These are phyloP conservation scores for Colletotrichum sp. DNA, from an alignment of 2,329 filamentous ascomycete genomes.

Conservation along the genomic window DNA sequence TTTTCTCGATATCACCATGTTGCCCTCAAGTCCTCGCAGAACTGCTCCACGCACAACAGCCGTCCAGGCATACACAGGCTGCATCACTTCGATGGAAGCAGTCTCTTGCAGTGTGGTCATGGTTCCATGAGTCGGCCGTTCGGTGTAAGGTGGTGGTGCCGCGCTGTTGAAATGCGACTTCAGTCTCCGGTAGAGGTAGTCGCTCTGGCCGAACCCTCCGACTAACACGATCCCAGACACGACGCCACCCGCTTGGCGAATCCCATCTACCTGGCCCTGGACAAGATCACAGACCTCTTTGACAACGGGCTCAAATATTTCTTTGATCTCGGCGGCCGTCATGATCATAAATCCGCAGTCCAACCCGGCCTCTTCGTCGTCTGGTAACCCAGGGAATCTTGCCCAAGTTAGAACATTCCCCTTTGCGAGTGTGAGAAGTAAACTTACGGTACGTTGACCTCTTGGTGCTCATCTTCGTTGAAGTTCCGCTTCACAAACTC, in stretches of 20 bases:
- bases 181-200: slow-evolving; percentile 75
- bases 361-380: slow-evolving; percentile 76
- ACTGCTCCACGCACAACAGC: slow-evolving; percentile 81
- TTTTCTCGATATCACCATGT: slow-evolving; percentile 78
- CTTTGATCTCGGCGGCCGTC: slow-evolving; percentile 71
- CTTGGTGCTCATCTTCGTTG: slow-evolving; percentile 77
- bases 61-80: slow-evolving; percentile 83
- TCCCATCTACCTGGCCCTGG: slow-evolving; percentile 68
- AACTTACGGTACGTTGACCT: slow-evolving; percentile 76
- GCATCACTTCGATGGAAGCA: slow-evolving; percentile 77
- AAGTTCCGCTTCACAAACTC: slow-evolving; percentile 88
- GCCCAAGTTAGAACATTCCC: not conserved
- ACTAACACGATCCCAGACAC: slow-evolving; percentile 81
- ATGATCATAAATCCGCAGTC: slow-evolving; percentile 81
- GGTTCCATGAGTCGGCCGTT: slow-evolving; percentile 70
- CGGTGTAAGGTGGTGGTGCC: slow-evolving; percentile 68
- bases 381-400: slow-evolving; percentile 74
- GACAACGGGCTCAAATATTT: slow-evolving; percentile 78
- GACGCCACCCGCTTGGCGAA: slow-evolving; percentile 65
- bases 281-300: slow-evolving; percentile 73
- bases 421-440: not conserved
- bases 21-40: slow-evolving; percentile 75
- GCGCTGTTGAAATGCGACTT: slow-evolving; percentile 70
- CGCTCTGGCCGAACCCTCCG: slow-evolving; percentile 81
- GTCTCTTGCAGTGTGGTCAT: slow-evolving; percentile 50